phyloP scores from a whole-genome alignment of 352 stramenopile genomes.

The Pythium scleroteichum region DNA sequence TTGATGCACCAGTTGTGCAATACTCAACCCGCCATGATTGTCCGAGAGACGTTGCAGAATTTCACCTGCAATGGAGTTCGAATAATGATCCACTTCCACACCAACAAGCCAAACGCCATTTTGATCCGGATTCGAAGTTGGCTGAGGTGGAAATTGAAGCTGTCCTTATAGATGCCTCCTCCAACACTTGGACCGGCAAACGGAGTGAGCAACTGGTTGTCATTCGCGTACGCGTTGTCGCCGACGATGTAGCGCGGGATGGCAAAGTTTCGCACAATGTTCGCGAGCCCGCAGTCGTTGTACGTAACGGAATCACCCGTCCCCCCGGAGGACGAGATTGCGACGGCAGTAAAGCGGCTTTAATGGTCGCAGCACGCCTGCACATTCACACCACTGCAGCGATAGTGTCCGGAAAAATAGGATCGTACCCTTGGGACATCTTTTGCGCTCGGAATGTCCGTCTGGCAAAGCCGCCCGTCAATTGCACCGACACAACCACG shows the following conservation, averaged over 20 bases:
- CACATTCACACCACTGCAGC: conserved; percentile 6
- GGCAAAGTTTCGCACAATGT: background rate
- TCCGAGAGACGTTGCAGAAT: background rate
- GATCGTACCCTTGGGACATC: background rate
- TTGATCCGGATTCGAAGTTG: conserved; percentile 46
- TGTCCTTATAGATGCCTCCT: background rate
- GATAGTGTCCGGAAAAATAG: conserved; percentile 19
- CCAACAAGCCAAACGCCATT: conserved; percentile 37
- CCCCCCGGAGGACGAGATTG: background rate
- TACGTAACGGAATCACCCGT: conserved; percentile 12
- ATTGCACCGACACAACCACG: conserved; percentile 14
- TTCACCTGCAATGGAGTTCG: background rate
- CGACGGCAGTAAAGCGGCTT: background rate
- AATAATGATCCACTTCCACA: conserved; percentile 37
- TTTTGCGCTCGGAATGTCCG: background rate
- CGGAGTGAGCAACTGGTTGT: conserved; percentile 6
- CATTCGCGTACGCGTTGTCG: conserved; percentile 18
- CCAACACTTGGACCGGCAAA: conserved; percentile 1
- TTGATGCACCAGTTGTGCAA: conserved; percentile 25
- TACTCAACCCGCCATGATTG: conserved; percentile 1
- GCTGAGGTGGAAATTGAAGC: conserved; percentile 43
- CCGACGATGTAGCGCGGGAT: conserved; percentile 1
- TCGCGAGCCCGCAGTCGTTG: background rate
- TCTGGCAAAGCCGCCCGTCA: conserved; percentile 5
- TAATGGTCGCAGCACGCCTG: conserved; percentile 16